phyloP scores from a whole-genome alignment of 345 rosid genomes.

The Laguncularia racemosa region DNA sequence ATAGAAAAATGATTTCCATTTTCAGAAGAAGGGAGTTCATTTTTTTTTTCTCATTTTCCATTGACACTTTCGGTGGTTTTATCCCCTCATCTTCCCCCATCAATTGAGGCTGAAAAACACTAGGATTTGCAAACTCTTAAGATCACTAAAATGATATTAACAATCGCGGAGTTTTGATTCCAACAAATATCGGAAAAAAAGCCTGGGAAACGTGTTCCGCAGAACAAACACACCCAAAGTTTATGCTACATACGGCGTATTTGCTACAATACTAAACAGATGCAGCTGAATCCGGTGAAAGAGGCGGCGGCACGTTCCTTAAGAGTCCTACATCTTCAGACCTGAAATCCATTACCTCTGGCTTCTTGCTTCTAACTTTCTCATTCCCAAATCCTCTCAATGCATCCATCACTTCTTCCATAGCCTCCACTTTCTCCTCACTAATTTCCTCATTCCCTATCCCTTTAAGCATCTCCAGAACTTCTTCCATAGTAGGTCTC shows the following conservation, averaged over 20 bases:
- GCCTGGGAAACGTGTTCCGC: too few relatives aligned
- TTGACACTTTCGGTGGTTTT: too few relatives aligned
- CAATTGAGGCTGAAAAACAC: too few relatives aligned
- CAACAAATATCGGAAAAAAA: too few relatives aligned
- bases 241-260: constrained; percentile 7
- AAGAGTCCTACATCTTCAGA: constrained; percentile 11
- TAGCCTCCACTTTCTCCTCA: constrained; percentile 9
- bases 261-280: background rate
- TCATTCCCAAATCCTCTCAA: constrained; percentile 7
- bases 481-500: constrained; percentile 27
- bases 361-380: constrained; percentile 1
- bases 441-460: constrained; percentile 7
- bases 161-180: too few relatives aligned
- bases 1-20: too few relatives aligned
- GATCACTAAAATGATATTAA: too few relatives aligned
- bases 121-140: too few relatives aligned
- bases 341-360: constrained; percentile 21
- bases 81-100: too few relatives aligned
- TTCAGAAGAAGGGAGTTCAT: too few relatives aligned
- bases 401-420: constrained; percentile 4
- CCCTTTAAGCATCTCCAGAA: constrained; percentile 7
- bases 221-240: background rate
- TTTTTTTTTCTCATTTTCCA: too few relatives aligned
- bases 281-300: constrained; percentile 6
- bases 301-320: constrained; percentile 9